These are phyloP conservation scores for Kregervanrija delftensis DNA, from an alignment of 805 yeast species.

Conservation along the genomic window DNA sequence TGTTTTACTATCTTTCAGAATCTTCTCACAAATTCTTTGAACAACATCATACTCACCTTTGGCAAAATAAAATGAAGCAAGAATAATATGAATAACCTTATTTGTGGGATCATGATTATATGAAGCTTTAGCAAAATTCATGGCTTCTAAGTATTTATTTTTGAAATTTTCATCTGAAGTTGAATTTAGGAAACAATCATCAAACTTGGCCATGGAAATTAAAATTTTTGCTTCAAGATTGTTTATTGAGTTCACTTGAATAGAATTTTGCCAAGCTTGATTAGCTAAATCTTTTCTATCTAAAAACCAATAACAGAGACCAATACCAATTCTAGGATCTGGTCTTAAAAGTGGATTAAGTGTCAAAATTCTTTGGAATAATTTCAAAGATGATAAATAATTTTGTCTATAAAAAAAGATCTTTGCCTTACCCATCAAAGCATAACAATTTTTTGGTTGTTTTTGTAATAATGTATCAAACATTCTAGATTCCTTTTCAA, in stretches of 20 bases:
- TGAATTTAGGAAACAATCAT: slow-evolving; percentile 51
- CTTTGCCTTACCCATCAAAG: slow-evolving; percentile 80
- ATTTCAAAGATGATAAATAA: slow-evolving; percentile 64
- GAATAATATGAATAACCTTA: slow-evolving; percentile 55
- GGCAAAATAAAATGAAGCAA: slow-evolving; percentile 69
- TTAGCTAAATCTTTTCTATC: slow-evolving; percentile 73
- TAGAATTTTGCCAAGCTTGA: slow-evolving; percentile 75
- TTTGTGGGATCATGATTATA: slow-evolving; percentile 38
- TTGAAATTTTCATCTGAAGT: slow-evolving; percentile 57
- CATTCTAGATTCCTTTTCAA: slow-evolving; percentile 64
- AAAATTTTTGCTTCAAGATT: slow-evolving; percentile 58
- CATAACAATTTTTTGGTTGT: slow-evolving; percentile 61
- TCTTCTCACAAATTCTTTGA: slow-evolving; percentile 46
- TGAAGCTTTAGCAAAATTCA: slow-evolving; percentile 40
- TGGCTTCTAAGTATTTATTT: slow-evolving; percentile 49
- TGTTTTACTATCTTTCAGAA: slow-evolving; percentile 33
- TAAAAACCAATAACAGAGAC: slow-evolving; percentile 87
- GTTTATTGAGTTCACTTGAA: slow-evolving; percentile 50
- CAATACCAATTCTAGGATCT: slow-evolving; percentile 92
- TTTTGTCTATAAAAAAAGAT: slow-evolving; percentile 65
- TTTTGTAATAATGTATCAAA: slow-evolving; percentile 54
- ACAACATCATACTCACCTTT: slow-evolving; percentile 54
- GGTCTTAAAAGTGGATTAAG: slow-evolving; percentile 75
- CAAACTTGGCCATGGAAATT: slow-evolving; percentile 61
- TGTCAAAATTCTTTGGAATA: slow-evolving; percentile 77